Base-by-base conservation (phyloP, 768 basidiomycete species). In the Nidularia sp. region DNA sequence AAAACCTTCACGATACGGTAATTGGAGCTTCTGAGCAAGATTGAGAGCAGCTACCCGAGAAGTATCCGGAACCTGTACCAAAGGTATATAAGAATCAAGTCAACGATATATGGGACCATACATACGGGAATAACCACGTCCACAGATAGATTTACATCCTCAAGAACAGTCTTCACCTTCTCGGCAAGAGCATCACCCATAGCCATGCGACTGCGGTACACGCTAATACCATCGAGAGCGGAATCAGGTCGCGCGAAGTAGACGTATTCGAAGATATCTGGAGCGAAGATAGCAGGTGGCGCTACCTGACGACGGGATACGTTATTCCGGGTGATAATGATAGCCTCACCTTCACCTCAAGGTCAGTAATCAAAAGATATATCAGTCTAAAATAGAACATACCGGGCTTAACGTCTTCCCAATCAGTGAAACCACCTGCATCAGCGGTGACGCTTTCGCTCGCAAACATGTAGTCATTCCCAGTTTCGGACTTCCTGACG, bases 201-300 rank as follows among this genome's bases (percentile, higher is more conserved):
- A 1, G 97, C 93, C 97, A 98, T 98, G 36, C 97, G 87, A 64
- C 92, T 90, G 45, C 97, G 84, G 69, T 98, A 98, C 44, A 98
- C 97, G 63, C 91, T 94, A 68, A 99, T 86, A 42, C 96, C 95
- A 63, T 99, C 95, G 48, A 99, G 78, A 47, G 98, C 97, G 5
- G 93, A 97, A 72, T 99, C 97, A 0, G 96, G 97, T 51, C 97
- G 86, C 5, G 97, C 94, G 66, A 99, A 93, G 73, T 99, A 99
- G 57, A 99, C 97, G 61, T 84, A 97, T 78, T 99, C 97, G 65
- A 98, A 99, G 62, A 99, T 97, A 70, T 98, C 97, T 18, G 97
- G 97, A 1, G 96, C 90, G 65, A 98, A 97, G 1, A 80, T 82
- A 5, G 83, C 80, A 5, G 84, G 74, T 13, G 83, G 72, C 7